Base-by-base conservation (phyloP, 208 protist genomes). In the Leishmania martiniquensis region DNA sequence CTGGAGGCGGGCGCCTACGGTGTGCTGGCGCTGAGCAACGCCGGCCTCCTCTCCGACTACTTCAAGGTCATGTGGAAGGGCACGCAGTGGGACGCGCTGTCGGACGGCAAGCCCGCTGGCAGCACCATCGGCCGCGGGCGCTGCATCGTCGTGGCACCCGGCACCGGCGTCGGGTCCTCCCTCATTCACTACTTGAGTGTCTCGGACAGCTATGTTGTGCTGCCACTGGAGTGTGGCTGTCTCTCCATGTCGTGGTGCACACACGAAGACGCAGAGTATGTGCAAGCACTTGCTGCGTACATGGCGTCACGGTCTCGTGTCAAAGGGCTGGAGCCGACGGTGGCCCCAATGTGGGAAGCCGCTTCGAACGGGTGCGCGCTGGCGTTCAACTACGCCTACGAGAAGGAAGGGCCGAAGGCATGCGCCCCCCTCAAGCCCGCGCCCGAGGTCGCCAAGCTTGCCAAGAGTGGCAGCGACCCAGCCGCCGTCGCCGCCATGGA, bases 61-160 rank as follows among this genome's bases (percentile, higher is more conserved):
- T 93, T 93, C 82, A 78, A 72, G 34, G 71, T 91, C 20, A 79
- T 95, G 87, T 95, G 91, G 91, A 84, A 95, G 77, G 91, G 91
- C 66, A 86, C 82, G 5, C 82, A 87, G 62, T 90, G 88, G 89
- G 55, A 73, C 13, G 62, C 71, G 65, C 47, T 83, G 37, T 78
- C 79, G 37, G 85, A 74, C 0, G 77, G 72, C 52, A 81, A 79
- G 51, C 63, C 75, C 2, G 51, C 68, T 5, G 85, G 82, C 54
- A 81, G 68, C 0, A 72, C 62, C 13, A 74, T 95, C 25, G 88
- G 87, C 37, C 55, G 63, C 20, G 91, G 91, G 2, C 81, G 79
- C 66, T 90, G 87, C 81, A 51, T 93, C 32, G 86, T 95, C 15
- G 54, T 89, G 12, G 88, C 87, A 6, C 91, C 85, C 0, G 91